Evolutionary conservation across 768 basidiomycete species (phyloP).

Genomic region (Suillus subalutaceus): DNA sequence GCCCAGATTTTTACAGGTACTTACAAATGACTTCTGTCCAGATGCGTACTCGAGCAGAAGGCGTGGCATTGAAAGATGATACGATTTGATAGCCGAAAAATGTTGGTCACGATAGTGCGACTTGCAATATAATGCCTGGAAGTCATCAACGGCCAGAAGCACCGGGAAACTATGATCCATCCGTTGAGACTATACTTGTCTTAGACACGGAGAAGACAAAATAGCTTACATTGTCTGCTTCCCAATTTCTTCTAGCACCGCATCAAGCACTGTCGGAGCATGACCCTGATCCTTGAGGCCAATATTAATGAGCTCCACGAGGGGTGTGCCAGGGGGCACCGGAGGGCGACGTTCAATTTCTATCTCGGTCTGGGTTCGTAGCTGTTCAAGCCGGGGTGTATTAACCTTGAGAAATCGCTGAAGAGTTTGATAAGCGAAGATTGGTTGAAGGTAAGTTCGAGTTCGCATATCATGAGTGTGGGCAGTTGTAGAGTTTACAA

Average conservation of each 20-base stretch:
- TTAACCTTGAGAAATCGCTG: constrained; percentile 67
- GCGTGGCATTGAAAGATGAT: constrained; percentile 79
- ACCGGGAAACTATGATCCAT: constrained; percentile 63
- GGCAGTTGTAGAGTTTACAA: constrained; percentile 76
- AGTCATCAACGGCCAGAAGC: constrained; percentile 84
- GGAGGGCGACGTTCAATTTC: constrained; percentile 49
- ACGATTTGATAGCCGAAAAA: constrained; percentile 67
- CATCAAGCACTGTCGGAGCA: constrained; percentile 59
- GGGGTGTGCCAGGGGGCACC: constrained; percentile 49
- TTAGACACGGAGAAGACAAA: not conserved
- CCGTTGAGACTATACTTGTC: not conserved
- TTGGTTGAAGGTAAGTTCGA: constrained; percentile 75
- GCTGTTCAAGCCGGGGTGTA: constrained; percentile 38
- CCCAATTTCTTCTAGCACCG: constrained; percentile 62
- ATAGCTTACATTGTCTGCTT: constrained; percentile 61
- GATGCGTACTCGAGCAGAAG: constrained; percentile 77
- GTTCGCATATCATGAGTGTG: constrained; percentile 78
- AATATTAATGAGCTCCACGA: constrained; percentile 59
- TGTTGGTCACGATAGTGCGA: constrained; percentile 76
- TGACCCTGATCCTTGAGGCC: constrained; percentile 55
- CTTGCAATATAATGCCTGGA: constrained; percentile 75
- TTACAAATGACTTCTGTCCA: constrained; percentile 68
- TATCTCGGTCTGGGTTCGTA: constrained; percentile 46
- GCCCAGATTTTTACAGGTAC: constrained; percentile 28
- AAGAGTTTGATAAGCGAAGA: constrained; percentile 63